These are phyloP conservation scores for Salvia splendens DNA, from an alignment of 257 asterid genomes.

Conservation along the genomic window DNA sequence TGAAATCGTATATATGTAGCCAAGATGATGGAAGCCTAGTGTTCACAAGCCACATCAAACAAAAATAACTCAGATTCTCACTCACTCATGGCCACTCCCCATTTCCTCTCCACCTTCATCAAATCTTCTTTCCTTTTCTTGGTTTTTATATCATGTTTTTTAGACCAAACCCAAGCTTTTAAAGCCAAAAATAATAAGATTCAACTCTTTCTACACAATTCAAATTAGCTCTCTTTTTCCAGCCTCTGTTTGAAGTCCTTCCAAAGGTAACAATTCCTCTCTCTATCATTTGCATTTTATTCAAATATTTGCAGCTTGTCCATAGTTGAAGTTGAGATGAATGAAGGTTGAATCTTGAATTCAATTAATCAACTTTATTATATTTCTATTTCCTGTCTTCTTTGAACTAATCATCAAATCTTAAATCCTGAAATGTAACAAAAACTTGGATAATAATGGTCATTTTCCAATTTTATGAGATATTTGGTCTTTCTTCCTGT, in stretches of 20 bases:
- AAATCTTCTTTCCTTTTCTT: slow-evolving; percentile 26
- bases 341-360: not conserved
- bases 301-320: too few species aligned
- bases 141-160: slow-evolving; percentile 21
- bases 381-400: too few species aligned
- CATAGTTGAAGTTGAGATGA: too few species aligned
- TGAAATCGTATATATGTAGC: slow-evolving; percentile 26
- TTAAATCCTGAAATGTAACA: too few species aligned
- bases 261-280: slow-evolving; percentile 31
- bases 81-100: slow-evolving; percentile 31
- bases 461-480: too few species aligned
- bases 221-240: slow-evolving; percentile 42
- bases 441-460: too few species aligned
- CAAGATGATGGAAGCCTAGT: not conserved
- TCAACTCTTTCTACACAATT: slow-evolving; percentile 36
- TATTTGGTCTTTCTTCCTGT: too few species aligned
- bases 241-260: slow-evolving; percentile 39
- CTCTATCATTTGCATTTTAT: not conserved
- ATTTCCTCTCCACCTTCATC: not conserved
- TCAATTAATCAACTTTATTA: not conserved
- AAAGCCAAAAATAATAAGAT: slow-evolving; percentile 14
- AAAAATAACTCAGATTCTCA: not conserved
- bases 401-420: not conserved
- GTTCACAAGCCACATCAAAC: slow-evolving; percentile 19
- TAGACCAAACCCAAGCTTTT: slow-evolving; percentile 15